A percentile compares a stretch with the other conserved stretches of the same genome.
These are phyloP conservation scores for Eragrostis nindensis DNA, from an alignment of 176 grass and related monocot species.

Conservation along the genomic window DNA sequence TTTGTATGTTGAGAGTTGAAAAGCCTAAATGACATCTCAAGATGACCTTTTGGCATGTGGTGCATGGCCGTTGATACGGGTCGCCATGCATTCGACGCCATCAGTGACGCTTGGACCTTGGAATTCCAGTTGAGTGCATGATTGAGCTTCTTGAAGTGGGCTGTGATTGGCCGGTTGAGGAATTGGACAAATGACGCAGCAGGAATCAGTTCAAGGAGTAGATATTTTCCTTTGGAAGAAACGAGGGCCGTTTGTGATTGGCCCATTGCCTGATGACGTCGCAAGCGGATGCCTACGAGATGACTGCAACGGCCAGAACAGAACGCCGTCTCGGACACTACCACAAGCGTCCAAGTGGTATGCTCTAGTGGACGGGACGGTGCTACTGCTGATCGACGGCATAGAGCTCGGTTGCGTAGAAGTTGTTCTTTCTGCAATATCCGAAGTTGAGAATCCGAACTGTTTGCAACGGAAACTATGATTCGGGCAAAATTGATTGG, in stretches of 20 bases:
- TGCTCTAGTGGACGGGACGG: no score
- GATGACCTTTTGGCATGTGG: no score
- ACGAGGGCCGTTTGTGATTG: background rate
- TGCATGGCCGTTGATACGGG: no score
- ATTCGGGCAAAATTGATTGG: no score
- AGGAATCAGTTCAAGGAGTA: background rate
- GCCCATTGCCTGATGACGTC: background rate
- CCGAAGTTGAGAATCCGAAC: no score
- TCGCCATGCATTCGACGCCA: slow-evolving; percentile 29
- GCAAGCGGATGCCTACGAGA: background rate
- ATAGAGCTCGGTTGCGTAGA: no score
- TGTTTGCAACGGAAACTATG: no score
- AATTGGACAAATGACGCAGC: slow-evolving; percentile 4
- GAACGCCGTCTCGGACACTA: slow-evolving; percentile 38
- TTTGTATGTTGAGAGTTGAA: no score
- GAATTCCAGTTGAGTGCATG: background rate
- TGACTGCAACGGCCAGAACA: background rate
- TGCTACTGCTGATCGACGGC: no score
- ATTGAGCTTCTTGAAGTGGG: background rate
- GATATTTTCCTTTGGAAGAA: slow-evolving; percentile 38
- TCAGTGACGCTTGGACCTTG: background rate
- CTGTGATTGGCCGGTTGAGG: slow-evolving; percentile 19
- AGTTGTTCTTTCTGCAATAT: no score
- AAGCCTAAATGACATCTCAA: no score
- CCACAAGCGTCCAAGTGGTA: background rate